Percentiles rank a stretch among this genome's conserved stretches.
These are phyloP conservation scores for Microcyclospora pomicola DNA, from an alignment of 2,329 filamentous ascomycete genomes.

Conservation along the genomic window DNA sequence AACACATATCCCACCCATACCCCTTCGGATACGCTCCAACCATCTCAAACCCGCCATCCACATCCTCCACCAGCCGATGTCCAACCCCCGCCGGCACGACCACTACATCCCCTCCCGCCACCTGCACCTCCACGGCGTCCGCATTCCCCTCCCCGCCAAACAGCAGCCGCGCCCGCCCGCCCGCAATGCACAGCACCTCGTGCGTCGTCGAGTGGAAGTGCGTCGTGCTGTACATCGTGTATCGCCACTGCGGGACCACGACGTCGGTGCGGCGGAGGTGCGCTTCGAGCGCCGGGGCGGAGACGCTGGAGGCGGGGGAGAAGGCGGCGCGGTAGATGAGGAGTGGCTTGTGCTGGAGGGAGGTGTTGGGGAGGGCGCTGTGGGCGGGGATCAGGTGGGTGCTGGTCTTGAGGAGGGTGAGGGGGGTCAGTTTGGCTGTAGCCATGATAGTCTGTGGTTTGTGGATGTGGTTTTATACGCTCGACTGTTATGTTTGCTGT, in stretches of 20 bases:
- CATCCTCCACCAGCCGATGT: conserved; percentile 48
- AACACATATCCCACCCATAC: conserved; percentile 57
- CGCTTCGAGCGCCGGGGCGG: conserved; percentile 39
- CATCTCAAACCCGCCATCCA: conserved; percentile 47
- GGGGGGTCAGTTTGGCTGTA: conserved; percentile 24
- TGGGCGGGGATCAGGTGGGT: conserved; percentile 46
- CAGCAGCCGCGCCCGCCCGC: conserved; percentile 46
- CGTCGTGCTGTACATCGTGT: conserved; percentile 51
- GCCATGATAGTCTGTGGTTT: conserved; percentile 3
- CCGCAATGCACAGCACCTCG: conserved; percentile 49
- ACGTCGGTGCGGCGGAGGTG: conserved; percentile 41
- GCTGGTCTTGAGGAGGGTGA: conserved; percentile 42
- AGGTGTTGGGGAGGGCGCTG: conserved; percentile 48
- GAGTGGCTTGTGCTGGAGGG: conserved; percentile 48
- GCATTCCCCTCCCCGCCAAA: conserved; percentile 54
- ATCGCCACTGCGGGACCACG: conserved; percentile 52
- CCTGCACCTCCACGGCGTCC: conserved; percentile 39
- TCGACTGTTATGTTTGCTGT: too few relatives aligned
- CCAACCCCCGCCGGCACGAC: conserved; percentile 52
- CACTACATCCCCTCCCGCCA: conserved; percentile 48
- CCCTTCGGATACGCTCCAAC: conserved; percentile 50
- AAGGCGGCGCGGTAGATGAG: conserved; percentile 53
- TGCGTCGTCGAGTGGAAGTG: conserved; percentile 58
- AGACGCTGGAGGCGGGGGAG: conserved; percentile 20
- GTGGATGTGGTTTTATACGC: too few relatives aligned